These are phyloP conservation scores for Paecilomyces sp. DNA, from an alignment of 2,329 filamentous ascomycete species.

Conservation along the genomic window DNA sequence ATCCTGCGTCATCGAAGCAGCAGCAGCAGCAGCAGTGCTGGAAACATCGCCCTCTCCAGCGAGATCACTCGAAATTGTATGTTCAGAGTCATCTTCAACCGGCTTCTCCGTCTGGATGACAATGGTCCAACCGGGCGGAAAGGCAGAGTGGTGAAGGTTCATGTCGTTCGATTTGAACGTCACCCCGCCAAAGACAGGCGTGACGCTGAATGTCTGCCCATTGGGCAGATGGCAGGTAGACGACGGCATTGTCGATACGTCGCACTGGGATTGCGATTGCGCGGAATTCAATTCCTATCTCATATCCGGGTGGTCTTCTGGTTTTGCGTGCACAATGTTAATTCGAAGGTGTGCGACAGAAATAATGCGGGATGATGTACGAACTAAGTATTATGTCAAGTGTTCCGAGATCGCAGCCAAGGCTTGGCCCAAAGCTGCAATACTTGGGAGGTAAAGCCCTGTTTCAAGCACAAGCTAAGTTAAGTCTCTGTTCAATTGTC, in stretches of 20 bases:
- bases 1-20: background rate
- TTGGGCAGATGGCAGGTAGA: conserved; percentile 62
- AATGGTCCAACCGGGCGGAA: conserved; percentile 81
- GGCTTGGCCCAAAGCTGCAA: background rate
- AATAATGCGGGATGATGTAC: background rate
- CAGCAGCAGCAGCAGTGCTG: background rate
- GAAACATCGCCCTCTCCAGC: background rate
- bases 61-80: background rate
- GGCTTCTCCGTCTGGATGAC: conserved; percentile 63
- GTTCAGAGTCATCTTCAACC: conserved; percentile 28
- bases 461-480: background rate
- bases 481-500: background rate
- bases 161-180: conserved; percentile 81
- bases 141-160: conserved; percentile 57
- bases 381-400: background rate
- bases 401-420: background rate
- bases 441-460: background rate
- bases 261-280: background rate
- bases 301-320: background rate
- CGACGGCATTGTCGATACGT: conserved; percentile 6
- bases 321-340: background rate
- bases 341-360: background rate
- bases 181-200: conserved; percentile 82
- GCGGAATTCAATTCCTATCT: background rate
- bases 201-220: conserved; percentile 73